phyloP scores from a whole-genome alignment of 2,329 filamentous ascomycete genomes.

The Aspergillus unguis region DNA sequence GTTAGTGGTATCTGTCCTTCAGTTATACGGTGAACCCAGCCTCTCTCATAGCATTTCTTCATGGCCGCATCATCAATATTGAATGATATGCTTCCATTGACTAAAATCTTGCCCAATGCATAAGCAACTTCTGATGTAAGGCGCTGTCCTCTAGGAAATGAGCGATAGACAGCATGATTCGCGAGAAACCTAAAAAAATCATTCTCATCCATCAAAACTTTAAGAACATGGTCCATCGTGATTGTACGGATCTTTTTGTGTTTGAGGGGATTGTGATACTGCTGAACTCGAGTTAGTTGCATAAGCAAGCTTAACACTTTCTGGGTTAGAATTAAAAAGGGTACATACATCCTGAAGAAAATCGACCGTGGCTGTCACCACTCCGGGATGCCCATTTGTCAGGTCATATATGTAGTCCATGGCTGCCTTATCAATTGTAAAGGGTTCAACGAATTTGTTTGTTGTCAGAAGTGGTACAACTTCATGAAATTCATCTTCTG shows the following conservation, averaged over 20 bases:
- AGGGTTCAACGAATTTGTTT: background rate
- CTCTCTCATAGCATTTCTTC: slow-evolving; percentile 8
- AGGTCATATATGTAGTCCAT: background rate
- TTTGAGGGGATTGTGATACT: background rate
- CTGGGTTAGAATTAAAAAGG: background rate
- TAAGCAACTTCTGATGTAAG: slow-evolving; percentile 5
- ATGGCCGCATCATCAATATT: slow-evolving; percentile 4
- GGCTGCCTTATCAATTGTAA: background rate
- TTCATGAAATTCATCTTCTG: slow-evolving; percentile 10
- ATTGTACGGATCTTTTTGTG: slow-evolving; percentile 5
- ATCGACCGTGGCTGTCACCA: background rate
- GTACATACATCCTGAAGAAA: background rate
- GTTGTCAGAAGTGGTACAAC: slow-evolving; percentile 5
- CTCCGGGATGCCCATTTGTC: background rate
- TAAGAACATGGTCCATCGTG: slow-evolving; percentile 8
- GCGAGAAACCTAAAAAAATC: too few relatives aligned
- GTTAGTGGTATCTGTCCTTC: background rate
- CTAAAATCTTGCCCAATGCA: background rate
- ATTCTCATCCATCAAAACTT: slow-evolving; percentile 5
- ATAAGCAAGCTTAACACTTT: slow-evolving; percentile 3
- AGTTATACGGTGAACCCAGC: slow-evolving; percentile 10
- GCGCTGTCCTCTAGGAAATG: slow-evolving; percentile 4
- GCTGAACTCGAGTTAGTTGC: slow-evolving; percentile 7
- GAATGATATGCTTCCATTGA: slow-evolving; percentile 8
- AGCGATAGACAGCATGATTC: slow-evolving; percentile 6